Evolutionary conservation across 495 filamentous ascomycete species (phyloP).

Genomic region (Penicillium crystallinum): DNA sequence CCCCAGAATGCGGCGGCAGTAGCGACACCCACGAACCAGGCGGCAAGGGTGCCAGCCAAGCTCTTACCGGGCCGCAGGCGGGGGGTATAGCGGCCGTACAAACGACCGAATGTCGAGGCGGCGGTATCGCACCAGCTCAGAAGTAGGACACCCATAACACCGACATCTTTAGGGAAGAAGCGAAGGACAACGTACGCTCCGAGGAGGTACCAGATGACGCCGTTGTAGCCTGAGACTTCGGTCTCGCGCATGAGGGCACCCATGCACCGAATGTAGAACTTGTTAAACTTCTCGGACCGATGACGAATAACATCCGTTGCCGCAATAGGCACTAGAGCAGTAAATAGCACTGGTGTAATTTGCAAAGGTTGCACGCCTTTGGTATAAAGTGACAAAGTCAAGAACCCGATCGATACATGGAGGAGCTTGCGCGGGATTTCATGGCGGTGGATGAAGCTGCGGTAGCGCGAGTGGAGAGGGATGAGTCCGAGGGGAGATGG

Average conservation of each 20-base stretch:
- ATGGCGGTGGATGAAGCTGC: constrained; percentile 48
- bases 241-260: constrained; percentile 95
- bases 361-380: constrained; percentile 63
- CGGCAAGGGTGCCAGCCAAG: constrained; percentile 80
- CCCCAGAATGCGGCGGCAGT: constrained; percentile 88
- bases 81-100: constrained; percentile 81
- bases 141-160: constrained; percentile 78
- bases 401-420: constrained; percentile 92
- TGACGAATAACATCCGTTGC: constrained; percentile 78
- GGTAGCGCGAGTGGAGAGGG: constrained; percentile 69
- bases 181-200: constrained; percentile 80
- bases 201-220: constrained; percentile 92
- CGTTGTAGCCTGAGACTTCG: constrained; percentile 89
- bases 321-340: constrained; percentile 82
- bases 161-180: constrained; percentile 93
- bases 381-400: constrained; percentile 77
- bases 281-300: constrained; percentile 73
- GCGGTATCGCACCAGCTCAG: constrained; percentile 98
- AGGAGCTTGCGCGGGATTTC: constrained; percentile 45
- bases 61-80: constrained; percentile 83
- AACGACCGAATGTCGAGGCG: constrained; percentile 83
- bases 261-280: constrained; percentile 74
- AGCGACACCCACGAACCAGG: constrained; percentile 70
- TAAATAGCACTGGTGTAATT: constrained; percentile 79
- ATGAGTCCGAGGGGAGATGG: constrained; percentile 92